These are phyloP conservation scores for Pelargonium australe DNA, from an alignment of 441 rosid species.

Conservation along the genomic window DNA sequence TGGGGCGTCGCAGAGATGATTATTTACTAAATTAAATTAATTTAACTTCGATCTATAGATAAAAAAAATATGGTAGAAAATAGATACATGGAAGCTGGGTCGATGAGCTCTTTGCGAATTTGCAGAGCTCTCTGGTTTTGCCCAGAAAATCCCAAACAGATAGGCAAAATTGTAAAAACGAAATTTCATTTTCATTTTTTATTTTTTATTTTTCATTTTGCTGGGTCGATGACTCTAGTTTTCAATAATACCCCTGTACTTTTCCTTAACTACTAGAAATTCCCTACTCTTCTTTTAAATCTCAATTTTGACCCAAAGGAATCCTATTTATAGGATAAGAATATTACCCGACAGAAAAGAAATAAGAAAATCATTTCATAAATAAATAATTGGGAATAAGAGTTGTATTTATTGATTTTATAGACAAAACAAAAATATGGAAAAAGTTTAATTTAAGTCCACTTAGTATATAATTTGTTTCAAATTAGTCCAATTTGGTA, in stretches of 20 bases:
- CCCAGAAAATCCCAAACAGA: neutral
- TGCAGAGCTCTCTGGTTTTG: conserved; percentile 2
- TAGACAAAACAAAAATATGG: too few species aligned
- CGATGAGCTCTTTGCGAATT: conserved; percentile 9
- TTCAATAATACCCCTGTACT: neutral
- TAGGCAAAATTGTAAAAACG: neutral
- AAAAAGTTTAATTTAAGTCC: too few species aligned
- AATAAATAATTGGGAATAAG: too few species aligned
- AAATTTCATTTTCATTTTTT: neutral
- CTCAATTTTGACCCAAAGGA: conserved; percentile 1
- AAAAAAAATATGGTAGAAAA: neutral
- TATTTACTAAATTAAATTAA: conserved; percentile 3
- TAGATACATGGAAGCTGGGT: conserved; percentile 1
- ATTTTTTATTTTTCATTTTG: neutral
- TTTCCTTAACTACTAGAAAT: neutral
- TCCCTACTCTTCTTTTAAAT: neutral
- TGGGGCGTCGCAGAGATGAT: neutral
- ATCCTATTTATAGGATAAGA: neutral
- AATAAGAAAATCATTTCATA: too few species aligned
- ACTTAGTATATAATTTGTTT: too few species aligned
- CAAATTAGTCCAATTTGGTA: too few species aligned
- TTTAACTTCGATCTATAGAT: neutral
- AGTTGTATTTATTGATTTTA: too few species aligned
- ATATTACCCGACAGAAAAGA: neutral
- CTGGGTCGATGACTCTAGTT: neutral